phyloP scores from a whole-genome alignment of 2,329 filamentous ascomycete genomes.

The Cladosporium sp. region DNA sequence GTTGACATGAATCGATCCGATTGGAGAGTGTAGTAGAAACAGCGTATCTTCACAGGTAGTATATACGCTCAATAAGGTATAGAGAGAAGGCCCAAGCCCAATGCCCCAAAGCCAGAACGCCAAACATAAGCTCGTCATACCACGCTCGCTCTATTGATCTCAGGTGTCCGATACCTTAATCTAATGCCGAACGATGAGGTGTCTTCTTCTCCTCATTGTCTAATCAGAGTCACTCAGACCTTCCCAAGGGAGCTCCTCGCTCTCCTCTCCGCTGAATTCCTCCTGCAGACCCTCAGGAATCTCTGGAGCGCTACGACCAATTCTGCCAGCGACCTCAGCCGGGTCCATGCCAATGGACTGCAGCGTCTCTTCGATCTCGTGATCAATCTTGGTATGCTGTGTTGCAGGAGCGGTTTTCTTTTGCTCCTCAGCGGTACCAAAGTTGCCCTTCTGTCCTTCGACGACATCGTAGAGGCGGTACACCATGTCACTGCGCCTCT shows the following conservation, averaged over 20 bases:
- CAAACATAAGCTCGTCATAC: neutral
- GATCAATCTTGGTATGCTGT: conserved; percentile 31
- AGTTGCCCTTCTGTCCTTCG: conserved; percentile 72
- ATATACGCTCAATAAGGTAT: conserved; percentile 16
- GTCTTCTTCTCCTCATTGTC: conserved; percentile 8
- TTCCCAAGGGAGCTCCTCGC: conserved; percentile 37
- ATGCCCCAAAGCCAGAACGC: neutral
- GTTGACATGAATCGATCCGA: neutral
- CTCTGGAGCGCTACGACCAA: conserved; percentile 26
- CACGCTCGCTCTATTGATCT: neutral
- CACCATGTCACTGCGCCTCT: conserved; percentile 75
- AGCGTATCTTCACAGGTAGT: conserved; percentile 12
- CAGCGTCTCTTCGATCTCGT: conserved; percentile 47
- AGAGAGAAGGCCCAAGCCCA: neutral
- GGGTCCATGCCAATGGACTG: conserved; percentile 46
- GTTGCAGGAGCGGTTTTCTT: conserved; percentile 23
- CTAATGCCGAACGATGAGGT: neutral
- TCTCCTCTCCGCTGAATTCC: conserved; percentile 31
- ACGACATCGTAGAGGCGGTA: conserved; percentile 83
- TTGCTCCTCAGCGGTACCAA: conserved; percentile 61
- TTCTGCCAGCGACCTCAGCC: conserved; percentile 35
- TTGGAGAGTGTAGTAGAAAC: neutral
- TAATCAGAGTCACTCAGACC: conserved; percentile 37
- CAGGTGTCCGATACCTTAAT: neutral
- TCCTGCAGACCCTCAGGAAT: conserved; percentile 30